Conservation (phyloP, 2,329 filamentous ascomycete species). For the Talaromyces sp. region DNA sequence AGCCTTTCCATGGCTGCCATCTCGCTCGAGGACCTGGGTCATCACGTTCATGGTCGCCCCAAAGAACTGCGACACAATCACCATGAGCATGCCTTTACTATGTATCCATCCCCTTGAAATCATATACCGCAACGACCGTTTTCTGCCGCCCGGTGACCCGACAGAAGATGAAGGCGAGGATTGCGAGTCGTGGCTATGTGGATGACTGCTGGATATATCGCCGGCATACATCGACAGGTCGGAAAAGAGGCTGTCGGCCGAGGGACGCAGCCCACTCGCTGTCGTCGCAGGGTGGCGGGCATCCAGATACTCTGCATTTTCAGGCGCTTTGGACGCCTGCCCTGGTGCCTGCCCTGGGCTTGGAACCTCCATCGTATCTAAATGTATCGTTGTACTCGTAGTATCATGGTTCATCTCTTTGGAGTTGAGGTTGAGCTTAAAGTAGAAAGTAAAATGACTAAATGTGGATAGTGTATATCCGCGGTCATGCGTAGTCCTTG, state of each 20-base stretch:
- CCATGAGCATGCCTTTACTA: constrained; percentile 69
- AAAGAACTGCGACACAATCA: constrained; percentile 73
- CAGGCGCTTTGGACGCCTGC: not conserved
- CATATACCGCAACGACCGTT: constrained; percentile 22
- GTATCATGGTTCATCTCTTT: not conserved
- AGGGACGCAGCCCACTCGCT: constrained; percentile 6
- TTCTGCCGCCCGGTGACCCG: constrained; percentile 1
- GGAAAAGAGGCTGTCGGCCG: constrained; percentile 16
- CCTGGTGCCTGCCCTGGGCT: not conserved
- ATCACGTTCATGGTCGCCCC: constrained; percentile 80
- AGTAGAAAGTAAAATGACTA: not conserved
- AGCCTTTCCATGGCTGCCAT: constrained; percentile 59
- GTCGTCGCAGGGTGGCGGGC: not conserved
- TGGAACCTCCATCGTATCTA: not conserved
- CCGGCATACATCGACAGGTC: constrained; percentile 19
- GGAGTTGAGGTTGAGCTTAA: not conserved
- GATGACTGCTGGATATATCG: constrained; percentile 12
- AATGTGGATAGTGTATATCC: not conserved
- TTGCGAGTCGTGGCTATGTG: constrained; percentile 1
- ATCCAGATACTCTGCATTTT: not conserved
- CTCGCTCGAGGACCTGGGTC: constrained; percentile 66
- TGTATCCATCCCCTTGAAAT: constrained; percentile 45
- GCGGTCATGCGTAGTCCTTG: not conserved
- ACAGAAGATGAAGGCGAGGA: constrained; percentile 6
- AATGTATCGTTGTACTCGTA: not conserved